Evolutionary conservation across 352 stramenopile species (phyloP).

Genomic region (Phytopythium sindhum): DNA sequence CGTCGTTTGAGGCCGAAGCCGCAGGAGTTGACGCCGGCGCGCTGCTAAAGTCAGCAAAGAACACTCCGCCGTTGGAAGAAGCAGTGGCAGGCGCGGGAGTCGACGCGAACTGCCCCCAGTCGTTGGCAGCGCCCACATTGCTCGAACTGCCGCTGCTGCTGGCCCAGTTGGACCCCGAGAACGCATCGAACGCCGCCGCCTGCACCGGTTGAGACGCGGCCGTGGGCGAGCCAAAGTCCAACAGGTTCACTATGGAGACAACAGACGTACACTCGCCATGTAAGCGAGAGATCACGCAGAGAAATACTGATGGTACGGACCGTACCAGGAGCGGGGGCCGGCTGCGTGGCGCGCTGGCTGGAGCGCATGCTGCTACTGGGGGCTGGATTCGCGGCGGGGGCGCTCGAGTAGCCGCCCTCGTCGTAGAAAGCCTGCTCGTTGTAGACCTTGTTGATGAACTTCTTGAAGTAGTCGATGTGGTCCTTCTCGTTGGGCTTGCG

Average conservation of each 20-base stretch:
- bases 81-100: slow-evolving; percentile 17
- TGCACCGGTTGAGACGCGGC: slow-evolving; percentile 16
- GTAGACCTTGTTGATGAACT: slow-evolving; percentile 84
- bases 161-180: slow-evolving; percentile 13
- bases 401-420: slow-evolving; percentile 25
- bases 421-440: slow-evolving; percentile 79
- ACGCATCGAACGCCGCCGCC: slow-evolving; percentile 38
- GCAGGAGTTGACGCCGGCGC: slow-evolving; percentile 15
- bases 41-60: slow-evolving; percentile 31
- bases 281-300: neutral
- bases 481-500: slow-evolving; percentile 71
- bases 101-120: slow-evolving; percentile 32
- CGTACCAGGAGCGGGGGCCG: neutral
- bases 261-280: slow-evolving; percentile 2
- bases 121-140: slow-evolving; percentile 7
- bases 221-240: slow-evolving; percentile 50
- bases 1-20: slow-evolving; percentile 23
- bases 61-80: slow-evolving; percentile 7
- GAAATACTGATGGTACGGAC: neutral
- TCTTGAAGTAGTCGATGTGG: slow-evolving; percentile 83
- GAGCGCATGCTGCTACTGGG: slow-evolving; percentile 5
- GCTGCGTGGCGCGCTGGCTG: slow-evolving; percentile 7
- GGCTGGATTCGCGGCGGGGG: no score
- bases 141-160: slow-evolving; percentile 7
- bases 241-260: slow-evolving; percentile 33